Evolutionary conservation across 371 early-diverging fungal species (phyloP), one percentile per base, ranked within the genome.

Genomic region (Smittium culicis): DNA sequence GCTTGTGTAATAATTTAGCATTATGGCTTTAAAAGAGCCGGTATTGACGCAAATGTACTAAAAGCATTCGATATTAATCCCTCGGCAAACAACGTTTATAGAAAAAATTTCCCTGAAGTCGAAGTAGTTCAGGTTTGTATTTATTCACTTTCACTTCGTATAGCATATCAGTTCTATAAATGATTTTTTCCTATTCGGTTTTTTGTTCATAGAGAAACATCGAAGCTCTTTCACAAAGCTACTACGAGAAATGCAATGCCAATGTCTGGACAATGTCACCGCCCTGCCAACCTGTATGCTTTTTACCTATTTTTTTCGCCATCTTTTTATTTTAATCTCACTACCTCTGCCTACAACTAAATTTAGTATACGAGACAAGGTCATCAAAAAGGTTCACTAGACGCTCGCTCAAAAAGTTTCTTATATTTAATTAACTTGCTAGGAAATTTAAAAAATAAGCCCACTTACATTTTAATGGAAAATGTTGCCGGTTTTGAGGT

Each of bases 401-500:
- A 92, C 73, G 74, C 78, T 32, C 82, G 92, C 2, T 82, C 90
- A 2, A 86, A 86, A 66, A 83, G 83, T 64, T 90, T 91, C 65
- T 76, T 91, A 2, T 81, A 85, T 62, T 66, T 90, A 25, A 76
- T 92, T 69, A 76, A 85, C 28, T 79, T 88, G 20, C 72, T 89
- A 24, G 76, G 69, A 24, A 74, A 74, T 64, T 77, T 87, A 70
- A 65, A 76, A n/a, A 61, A 34, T 62, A 74, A 85, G 64, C 90
- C 90, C 0, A 80, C 71, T 35, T 88, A 86, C 65, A 73, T 92
- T 35, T 72, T 91, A 27, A 77, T 92, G 2, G 92, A 92, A 73
- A 91, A 92, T 72, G 92, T 92, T 35, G 83, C 85, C 56, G 90
- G 90, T 1, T 91, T 92, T 66, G 91, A 92, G 73, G 85, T 79